Conservation (phyloP, 2,329 filamentous ascomycete species). For the Gyromitra esculenta region DNA sequence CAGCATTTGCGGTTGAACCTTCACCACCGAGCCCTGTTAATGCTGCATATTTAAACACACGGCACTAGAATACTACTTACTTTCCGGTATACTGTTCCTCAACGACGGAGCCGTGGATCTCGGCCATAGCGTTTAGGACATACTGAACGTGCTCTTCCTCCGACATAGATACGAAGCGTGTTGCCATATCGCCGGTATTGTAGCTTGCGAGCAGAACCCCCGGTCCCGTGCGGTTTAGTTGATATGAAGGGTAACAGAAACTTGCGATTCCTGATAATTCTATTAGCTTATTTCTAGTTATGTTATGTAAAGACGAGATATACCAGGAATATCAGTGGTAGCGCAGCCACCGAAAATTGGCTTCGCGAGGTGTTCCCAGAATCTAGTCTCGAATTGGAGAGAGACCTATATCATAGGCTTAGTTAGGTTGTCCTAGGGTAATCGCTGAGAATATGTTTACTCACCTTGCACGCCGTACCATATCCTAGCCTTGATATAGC, state of each 20-base stretch:
- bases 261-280: not conserved
- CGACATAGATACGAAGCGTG: conserved; percentile 64
- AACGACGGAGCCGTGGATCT: conserved; percentile 72
- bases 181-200: conserved; percentile 63
- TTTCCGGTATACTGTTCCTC: conserved; percentile 72
- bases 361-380: conserved; percentile 66
- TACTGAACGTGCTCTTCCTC: conserved; percentile 72
- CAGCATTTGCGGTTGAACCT: conserved; percentile 72
- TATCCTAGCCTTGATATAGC: conserved; percentile 65
- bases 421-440: not conserved
- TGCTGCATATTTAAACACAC: not conserved
- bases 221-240: conserved; percentile 71
- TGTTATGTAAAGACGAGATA: not conserved
- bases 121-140: conserved; percentile 72
- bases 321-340: conserved; percentile 68
- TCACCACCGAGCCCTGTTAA: not conserved
- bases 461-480: conserved; percentile 64
- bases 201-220: conserved; percentile 72
- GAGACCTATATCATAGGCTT: conserved; percentile 61
- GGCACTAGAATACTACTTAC: not conserved
- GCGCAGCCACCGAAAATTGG: conserved; percentile 74
- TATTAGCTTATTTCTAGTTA: not conserved
- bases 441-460: not conserved
- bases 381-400: conserved; percentile 73
- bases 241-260: conserved; percentile 74